Evolutionary conservation across 345 rosid genomes (phyloP), one percentile per base, ranked within the genome.

Genomic region (Hibiscus trionum): DNA sequence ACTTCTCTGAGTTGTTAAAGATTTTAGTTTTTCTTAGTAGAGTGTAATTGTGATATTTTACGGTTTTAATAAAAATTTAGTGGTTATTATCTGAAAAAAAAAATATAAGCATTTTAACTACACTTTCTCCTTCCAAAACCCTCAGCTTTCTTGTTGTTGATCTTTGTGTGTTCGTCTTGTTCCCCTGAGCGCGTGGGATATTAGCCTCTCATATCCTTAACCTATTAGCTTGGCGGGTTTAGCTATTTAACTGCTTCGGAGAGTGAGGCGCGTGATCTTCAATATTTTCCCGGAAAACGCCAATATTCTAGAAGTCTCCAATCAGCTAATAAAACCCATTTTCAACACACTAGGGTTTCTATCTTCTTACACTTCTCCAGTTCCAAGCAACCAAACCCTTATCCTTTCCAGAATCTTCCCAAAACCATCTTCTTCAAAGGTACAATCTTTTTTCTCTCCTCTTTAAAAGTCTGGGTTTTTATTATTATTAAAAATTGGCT

Each of bases 231-330:
- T 16, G 21, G 5, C 6, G 56, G 56, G 56, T 66, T 66, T 64
- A 39, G 9, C 21, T 21, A 37, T 15, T 50, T 21, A 58, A 21
- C 64, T 19, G 21, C 33, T 65, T 29, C 50, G 31, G 7, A 11
- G 52, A 42, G 39, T 27, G 64, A 16, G 58, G 74, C 66, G 74
- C 66, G 44, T 71, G 57, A 2, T n/a, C 9, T 0, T 16, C 4
- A 21, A 57, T 11, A n/a, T 49, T 27, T 16, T 9, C 42, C 55
- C 8, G 5, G 2, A 7, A 1, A 56, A 56, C 31, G 10, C 35
- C 24, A 70, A 39, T 56, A 42, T 58, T 71, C 58, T 71, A 60
- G 57, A 60, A 72, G 57, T 44, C 59, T 60, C 74, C 27, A 42
- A 60, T 60, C 33, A 29, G 12, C 27, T 46, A 4, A n/a, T 60